Evolutionary conservation across 2,329 filamentous ascomycete species (phyloP).

Genomic region (Phoma sp.): DNA sequence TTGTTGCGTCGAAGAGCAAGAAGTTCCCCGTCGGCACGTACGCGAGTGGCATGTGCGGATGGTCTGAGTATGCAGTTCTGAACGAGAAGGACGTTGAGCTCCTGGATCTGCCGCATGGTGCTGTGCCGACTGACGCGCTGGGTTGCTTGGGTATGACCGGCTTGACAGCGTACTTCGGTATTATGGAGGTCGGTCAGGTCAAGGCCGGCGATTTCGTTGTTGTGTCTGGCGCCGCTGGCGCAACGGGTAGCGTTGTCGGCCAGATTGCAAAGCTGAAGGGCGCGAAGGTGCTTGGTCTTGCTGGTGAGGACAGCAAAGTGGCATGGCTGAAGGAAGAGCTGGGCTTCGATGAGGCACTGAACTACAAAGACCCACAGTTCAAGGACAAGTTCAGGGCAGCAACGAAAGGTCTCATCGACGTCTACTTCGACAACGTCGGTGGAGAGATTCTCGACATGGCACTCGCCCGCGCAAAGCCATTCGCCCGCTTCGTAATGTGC

Average conservation of each 20-base stretch:
- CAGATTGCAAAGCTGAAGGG: slow-evolving; percentile 79
- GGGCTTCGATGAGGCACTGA: slow-evolving; percentile 61
- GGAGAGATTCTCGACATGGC: slow-evolving; percentile 57
- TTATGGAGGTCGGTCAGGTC: slow-evolving; percentile 71
- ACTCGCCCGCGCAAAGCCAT: slow-evolving; percentile 50
- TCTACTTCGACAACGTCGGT: slow-evolving; percentile 61
- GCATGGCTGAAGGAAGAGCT: slow-evolving; percentile 60
- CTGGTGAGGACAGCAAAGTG: slow-evolving; percentile 61
- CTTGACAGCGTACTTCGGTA: slow-evolving; percentile 78
- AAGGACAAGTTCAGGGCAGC: slow-evolving; percentile 55
- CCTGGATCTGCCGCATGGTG: slow-evolving; percentile 54
- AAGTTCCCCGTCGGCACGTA: slow-evolving; percentile 64
- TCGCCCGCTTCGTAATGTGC: slow-evolving; percentile 53
- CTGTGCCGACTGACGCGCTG: slow-evolving; percentile 63
- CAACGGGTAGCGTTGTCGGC: slow-evolving; percentile 76
- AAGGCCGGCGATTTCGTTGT: slow-evolving; percentile 76
- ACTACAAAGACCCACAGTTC: slow-evolving; percentile 62
- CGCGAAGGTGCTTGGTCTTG: slow-evolving; percentile 59
- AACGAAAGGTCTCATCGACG: slow-evolving; percentile 58
- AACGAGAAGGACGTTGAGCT: slow-evolving; percentile 58
- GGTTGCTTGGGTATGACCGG: slow-evolving; percentile 67
- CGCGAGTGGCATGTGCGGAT: slow-evolving; percentile 63
- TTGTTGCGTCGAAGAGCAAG: slow-evolving; percentile 65
- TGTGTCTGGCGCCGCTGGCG: slow-evolving; percentile 78
- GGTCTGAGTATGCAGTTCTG: slow-evolving; percentile 70